Conservation (phyloP, 2,329 filamentous ascomycete species). For the Pseudocercospora cruenta region DNA sequence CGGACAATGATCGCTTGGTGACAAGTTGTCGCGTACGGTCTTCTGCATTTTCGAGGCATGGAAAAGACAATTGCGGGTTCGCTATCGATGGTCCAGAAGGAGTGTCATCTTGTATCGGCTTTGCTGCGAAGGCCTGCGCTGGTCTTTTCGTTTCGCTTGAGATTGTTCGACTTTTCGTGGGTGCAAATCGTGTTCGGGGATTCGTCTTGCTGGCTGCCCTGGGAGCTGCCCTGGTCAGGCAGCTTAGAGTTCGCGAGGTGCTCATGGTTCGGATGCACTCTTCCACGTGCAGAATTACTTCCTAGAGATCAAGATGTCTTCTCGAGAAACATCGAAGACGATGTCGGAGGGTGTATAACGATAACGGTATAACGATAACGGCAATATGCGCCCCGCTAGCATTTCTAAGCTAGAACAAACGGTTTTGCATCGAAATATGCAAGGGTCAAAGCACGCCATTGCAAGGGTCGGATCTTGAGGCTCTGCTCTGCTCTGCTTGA, state of each 20-base stretch:
- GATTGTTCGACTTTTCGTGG: slow-evolving; percentile 17
- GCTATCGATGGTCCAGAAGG: slow-evolving; percentile 51
- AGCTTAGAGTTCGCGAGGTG: slow-evolving; percentile 13
- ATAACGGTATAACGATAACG: too few species aligned
- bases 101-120: slow-evolving; percentile 31
- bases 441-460: background rate
- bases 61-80: slow-evolving; percentile 86
- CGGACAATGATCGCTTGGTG: slow-evolving; percentile 66
- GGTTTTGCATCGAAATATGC: slow-evolving; percentile 1
- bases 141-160: slow-evolving; percentile 17
- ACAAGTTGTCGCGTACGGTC: slow-evolving; percentile 71
- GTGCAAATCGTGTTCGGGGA: slow-evolving; percentile 12
- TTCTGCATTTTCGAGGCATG: slow-evolving; percentile 85
- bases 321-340: background rate
- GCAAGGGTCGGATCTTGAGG: background rate
- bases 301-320: background rate
- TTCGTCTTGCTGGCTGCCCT: slow-evolving; percentile 19
- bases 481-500: background rate
- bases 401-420: slow-evolving; percentile 4
- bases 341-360: slow-evolving; percentile 2
- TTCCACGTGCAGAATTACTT: background rate
- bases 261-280: slow-evolving; percentile 7
- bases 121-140: slow-evolving; percentile 28
- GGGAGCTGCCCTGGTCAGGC: slow-evolving; percentile 15
- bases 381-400: background rate